Conservation (phyloP, 345 rosid species). For the Dovyalis caffra region DNA sequence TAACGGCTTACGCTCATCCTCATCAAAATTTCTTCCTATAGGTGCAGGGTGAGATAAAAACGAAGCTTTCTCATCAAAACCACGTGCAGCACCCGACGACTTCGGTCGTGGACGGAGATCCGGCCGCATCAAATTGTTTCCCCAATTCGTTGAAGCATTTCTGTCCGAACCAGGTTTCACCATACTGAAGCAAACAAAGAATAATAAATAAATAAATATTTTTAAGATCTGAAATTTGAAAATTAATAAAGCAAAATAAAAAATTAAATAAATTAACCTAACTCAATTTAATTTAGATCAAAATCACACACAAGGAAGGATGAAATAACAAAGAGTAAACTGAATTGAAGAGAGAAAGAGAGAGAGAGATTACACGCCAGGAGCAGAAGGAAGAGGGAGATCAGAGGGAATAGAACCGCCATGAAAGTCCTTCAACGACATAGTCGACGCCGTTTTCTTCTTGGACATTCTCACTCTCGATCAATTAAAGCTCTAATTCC, state of each 20-base stretch:
- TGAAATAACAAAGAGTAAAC: not conserved
- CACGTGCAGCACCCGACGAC: conserved; percentile 17
- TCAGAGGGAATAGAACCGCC: conserved; percentile 34
- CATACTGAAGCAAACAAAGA: conserved; percentile 8
- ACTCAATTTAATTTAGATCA: not conserved
- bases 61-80: conserved; percentile 24
- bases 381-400: conserved; percentile 34
- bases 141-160: conserved; percentile 9
- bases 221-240: not conserved
- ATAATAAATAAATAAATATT: not conserved
- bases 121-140: conserved; percentile 16
- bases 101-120: conserved; percentile 30
- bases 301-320: not conserved
- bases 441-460: conserved; percentile 27
- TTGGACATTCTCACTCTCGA: conserved; percentile 16
- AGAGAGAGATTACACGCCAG: conserved; percentile 17
- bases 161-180: conserved; percentile 19
- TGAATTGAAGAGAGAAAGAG: not conserved
- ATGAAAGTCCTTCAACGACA: conserved; percentile 35
- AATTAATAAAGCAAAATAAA: not conserved
- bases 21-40: conserved; percentile 31
- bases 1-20: conserved; percentile 30
- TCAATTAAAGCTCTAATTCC: not conserved
- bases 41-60: conserved; percentile 19
- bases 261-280: no score